Base-by-base conservation (phyloP, 2,329 filamentous ascomycete species). In the Geoglossum cookeanum region DNA sequence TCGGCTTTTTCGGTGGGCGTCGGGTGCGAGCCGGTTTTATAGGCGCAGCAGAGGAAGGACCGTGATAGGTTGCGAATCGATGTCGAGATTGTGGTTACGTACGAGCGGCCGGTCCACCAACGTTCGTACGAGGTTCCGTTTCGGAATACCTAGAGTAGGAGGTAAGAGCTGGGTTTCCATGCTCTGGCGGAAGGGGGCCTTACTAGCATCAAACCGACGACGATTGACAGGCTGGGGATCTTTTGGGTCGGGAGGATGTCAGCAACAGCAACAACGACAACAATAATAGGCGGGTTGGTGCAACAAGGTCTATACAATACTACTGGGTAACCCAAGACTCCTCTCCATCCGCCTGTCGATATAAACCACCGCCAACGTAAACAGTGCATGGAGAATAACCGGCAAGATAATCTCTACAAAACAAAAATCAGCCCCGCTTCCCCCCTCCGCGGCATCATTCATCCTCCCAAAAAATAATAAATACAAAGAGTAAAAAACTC, bases 51-150 rank as follows among this genome's bases (percentile, higher is more conserved):
- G 15, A 80, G 68, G 60, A 79, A 77, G 13, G 74, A 74, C 11
- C 80, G 71, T 1, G 77, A 75, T 0, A 84, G 70, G 61, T 81
- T 82, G 57, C 80, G 74, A 13, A 82, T 73, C 44, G 71, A 71
- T n/a, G 79, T 80, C 53, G 74, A 74, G 33, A 82, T 72, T 0
- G 73, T 74, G 9, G 73, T 78, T 57, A 83, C 72, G 61, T 78
- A 74, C 61, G 75, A 76, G 48, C 78, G 69, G 3, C 78, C 78
- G 2, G 76, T 75, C 80, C 80, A 83, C 69, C 83, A 83, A 1
- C 80, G 73, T 62, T 81, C 80, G 68, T 82, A 83, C 56, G 73
- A 77, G 2, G 79, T 83, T 61, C 76, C 74, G 62, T 84, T 83
- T 42, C 80, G 75, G 69, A 84, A 83, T 32, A 84, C 80, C 37